These are phyloP conservation scores for Rhizophora mangle DNA, from an alignment of 345 rosid genomes.

Conservation along the genomic window DNA sequence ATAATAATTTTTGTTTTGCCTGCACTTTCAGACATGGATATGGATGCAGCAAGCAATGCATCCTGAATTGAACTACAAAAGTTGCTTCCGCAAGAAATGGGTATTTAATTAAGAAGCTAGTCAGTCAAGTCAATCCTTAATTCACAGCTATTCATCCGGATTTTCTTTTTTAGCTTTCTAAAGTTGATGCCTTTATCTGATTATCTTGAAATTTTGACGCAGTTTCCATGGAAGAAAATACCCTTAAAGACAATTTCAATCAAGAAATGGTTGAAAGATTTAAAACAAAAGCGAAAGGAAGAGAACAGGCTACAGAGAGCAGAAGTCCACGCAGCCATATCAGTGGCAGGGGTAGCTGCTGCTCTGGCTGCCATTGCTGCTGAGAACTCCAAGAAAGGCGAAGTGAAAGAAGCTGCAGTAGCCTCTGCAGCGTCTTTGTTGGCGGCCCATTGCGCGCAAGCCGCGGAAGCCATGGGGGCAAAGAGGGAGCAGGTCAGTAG, in stretches of 20 bases:
- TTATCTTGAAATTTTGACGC: constrained; percentile 4
- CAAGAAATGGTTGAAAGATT: constrained; percentile 84
- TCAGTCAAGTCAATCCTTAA: neutral
- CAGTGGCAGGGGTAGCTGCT: constrained; percentile 86
- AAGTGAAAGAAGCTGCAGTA: constrained; percentile 55
- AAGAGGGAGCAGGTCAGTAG: constrained; percentile 63
- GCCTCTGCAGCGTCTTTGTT: constrained; percentile 90
- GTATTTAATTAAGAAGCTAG: constrained; percentile 27
- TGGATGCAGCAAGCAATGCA: constrained; percentile 99
- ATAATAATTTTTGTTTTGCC: neutral
- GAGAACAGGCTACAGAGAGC: constrained; percentile 72
- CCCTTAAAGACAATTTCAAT: constrained; percentile 49
- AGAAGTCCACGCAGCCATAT: constrained; percentile 85
- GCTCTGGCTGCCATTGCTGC: constrained; percentile 80
- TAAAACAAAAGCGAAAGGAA: constrained; percentile 71
- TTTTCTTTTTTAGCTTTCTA: neutral
- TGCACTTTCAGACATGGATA: constrained; percentile 76
- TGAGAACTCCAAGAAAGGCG: constrained; percentile 40
- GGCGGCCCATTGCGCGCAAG: constrained; percentile 77
- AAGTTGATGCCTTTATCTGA: neutral
- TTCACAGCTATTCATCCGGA: too few species aligned
- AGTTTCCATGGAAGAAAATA: constrained; percentile 70
- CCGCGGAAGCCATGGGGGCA: constrained; percentile 89
- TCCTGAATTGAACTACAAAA: constrained; percentile 79
- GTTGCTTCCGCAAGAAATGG: constrained; percentile 78